phyloP scores from a whole-genome alignment of 2,329 filamentous ascomycete species.

The Cladobotryum mycophilum region DNA sequence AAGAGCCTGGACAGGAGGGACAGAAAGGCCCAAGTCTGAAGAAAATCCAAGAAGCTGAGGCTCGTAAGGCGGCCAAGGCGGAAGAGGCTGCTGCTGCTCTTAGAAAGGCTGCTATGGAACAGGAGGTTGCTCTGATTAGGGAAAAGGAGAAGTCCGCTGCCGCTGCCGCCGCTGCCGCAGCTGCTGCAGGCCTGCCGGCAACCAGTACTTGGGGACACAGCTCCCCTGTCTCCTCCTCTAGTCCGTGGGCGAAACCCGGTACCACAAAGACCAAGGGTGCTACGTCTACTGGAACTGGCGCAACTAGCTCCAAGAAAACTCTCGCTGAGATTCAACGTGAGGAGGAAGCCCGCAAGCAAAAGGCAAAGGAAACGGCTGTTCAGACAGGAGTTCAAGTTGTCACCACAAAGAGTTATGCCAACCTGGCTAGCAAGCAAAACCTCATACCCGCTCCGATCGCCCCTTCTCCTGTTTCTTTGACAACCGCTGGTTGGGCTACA shows the following conservation, averaged over 20 bases:
- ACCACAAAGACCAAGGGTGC: conserved; percentile 42
- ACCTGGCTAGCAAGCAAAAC: conserved; percentile 74
- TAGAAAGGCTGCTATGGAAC: conserved; percentile 72
- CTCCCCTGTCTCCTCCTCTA: conserved; percentile 61
- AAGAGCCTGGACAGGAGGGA: conserved; percentile 63
- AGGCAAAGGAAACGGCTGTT: conserved; percentile 47
- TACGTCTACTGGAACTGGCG: conserved; percentile 16
- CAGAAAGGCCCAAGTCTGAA: conserved; percentile 86
- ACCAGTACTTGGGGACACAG: conserved; percentile 83
- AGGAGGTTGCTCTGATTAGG: conserved; percentile 58
- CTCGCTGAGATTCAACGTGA: conserved; percentile 95
- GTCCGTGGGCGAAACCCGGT: conserved; percentile 62
- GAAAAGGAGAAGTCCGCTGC: conserved; percentile 48
- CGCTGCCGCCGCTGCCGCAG: conserved; percentile 44
- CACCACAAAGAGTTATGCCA: conserved; percentile 83
- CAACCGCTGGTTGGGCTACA: conserved; percentile 74
- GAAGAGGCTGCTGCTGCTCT: conserved; percentile 75
- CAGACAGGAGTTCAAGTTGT: conserved; percentile 42
- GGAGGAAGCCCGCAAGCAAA: conserved; percentile 75
- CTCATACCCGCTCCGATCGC: conserved; percentile 29
- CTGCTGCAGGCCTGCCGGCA: conserved; percentile 75
- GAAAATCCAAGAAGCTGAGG: conserved; percentile 95
- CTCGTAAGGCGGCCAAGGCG: conserved; percentile 81
- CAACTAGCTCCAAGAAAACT: conserved; percentile 66
- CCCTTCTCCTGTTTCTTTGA: conserved; percentile 28